Base-by-base conservation (phyloP, 2,329 filamentous ascomycete species). In the Phaeosphaeria sp. region DNA sequence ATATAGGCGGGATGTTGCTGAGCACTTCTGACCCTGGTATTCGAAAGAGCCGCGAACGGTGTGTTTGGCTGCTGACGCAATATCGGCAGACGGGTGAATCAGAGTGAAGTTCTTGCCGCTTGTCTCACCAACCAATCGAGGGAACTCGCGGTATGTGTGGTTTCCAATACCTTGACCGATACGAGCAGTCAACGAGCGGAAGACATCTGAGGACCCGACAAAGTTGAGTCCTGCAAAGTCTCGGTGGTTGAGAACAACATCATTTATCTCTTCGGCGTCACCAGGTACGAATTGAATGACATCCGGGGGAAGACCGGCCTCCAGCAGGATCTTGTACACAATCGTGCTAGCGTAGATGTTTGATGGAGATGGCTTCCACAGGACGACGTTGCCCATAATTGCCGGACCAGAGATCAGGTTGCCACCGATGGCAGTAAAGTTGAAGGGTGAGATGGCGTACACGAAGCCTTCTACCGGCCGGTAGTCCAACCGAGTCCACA, bases 281-380 rank as follows among this genome's bases (percentile, higher is more conserved):
- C 93, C 93, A 1, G 93, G 93, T 9, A 97, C 87, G 74, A 97
- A 97, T 78, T 97, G 93, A 63, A 97, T 92, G 49, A 97, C 93
- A 68, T 93, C 87, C 71, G 86, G 86, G 36, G 93, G 93, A 52
- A 97, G 86, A 50, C 93, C 93, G 27, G 93, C 93, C 81, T 97
- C 93, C n/a, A 95, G 81, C 15, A 97, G 84, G 74, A 97, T 95
- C 75, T 93, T 86, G 82, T 96, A 92, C 43, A 96, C 84, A 55
- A 97, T 82, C 85, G 90, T 94, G 82, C 92, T 96, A 64, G 91
- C 92, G 22, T 90, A 90, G 63, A 97, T 90, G 47, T 93, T 91
- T 17, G 83, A 89, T 65, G 93, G 91, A 6, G 91, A 94, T 11
- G 93, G 93, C 84, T 97, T 97, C 93, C 93, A 97, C 42, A 97